These are phyloP conservation scores for Penicillium sp. DNA, from an alignment of 2,329 filamentous ascomycete genomes.

Conservation along the genomic window DNA sequence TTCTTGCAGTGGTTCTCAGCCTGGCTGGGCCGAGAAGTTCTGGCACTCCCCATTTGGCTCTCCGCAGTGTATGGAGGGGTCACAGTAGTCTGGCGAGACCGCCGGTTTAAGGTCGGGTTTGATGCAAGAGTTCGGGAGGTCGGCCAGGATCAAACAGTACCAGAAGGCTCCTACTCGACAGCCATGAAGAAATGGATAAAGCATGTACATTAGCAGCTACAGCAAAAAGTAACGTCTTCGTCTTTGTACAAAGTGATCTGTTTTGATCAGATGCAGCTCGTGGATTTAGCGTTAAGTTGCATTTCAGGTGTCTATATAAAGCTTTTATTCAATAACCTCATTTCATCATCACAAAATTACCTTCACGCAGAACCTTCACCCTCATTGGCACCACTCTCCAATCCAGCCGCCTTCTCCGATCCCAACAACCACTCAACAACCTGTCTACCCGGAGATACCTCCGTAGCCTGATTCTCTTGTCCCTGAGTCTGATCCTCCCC, in stretches of 20 bases:
- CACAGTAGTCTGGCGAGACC: conserved; percentile 81
- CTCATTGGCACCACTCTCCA: conserved; percentile 30
- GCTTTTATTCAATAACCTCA: conserved; percentile 11
- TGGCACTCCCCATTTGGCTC: conserved; percentile 84
- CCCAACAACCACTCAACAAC: conserved; percentile 41
- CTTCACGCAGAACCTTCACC: conserved; percentile 18
- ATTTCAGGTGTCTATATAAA: conserved; percentile 13
- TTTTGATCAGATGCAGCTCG: no score
- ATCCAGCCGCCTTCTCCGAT: conserved; percentile 33
- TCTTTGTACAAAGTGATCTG: no score
- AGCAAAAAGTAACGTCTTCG: no score
- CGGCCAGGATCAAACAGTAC: conserved; percentile 11
- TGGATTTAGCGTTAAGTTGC: neutral
- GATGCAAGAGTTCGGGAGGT: conserved; percentile 74
- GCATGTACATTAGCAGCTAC: no score
- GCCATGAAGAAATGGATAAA: neutral
- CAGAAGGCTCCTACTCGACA: conserved; percentile 23
- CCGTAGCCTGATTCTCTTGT: conserved; percentile 7
- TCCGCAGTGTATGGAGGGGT: conserved; percentile 86
- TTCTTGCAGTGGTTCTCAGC: conserved; percentile 69
- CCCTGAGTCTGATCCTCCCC: conserved; percentile 6
- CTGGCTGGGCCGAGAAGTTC: conserved; percentile 75
- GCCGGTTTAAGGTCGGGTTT: conserved; percentile 70
- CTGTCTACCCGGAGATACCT: conserved; percentile 35
- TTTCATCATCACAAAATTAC: conserved; percentile 2